Evolutionary conservation across 2,329 filamentous ascomycete species (phyloP).

Genomic region (Sordariomycetes sp.): DNA sequence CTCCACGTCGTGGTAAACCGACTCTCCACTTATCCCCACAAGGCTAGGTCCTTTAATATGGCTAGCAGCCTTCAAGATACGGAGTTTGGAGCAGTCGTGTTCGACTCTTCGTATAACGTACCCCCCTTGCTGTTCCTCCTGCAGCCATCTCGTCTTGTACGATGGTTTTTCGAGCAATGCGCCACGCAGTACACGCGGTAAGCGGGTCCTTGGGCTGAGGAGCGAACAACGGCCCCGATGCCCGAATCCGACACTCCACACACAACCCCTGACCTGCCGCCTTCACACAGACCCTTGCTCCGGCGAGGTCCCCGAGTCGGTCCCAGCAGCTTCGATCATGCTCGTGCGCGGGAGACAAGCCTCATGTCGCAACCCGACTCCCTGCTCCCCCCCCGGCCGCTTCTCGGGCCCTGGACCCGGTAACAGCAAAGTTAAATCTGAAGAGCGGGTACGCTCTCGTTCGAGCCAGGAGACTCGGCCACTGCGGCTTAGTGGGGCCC

Average conservation of each 20-base stretch:
- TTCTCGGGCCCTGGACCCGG: neutral
- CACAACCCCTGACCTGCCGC: neutral
- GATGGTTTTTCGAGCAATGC: neutral
- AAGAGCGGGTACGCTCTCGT: neutral
- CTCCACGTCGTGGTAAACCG: neutral
- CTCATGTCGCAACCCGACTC: conserved; percentile 1
- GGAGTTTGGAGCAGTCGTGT: neutral
- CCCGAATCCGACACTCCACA: neutral
- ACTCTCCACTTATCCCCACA: conserved; percentile 2
- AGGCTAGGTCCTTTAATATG: neutral
- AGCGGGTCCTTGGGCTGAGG: neutral
- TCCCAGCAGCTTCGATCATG: neutral
- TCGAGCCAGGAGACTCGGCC: neutral
- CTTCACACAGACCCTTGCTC: neutral
- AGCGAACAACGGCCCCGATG: neutral
- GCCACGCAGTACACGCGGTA: neutral
- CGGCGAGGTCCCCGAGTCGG: neutral
- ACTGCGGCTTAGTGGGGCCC: neutral
- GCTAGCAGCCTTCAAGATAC: neutral
- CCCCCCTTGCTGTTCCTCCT: neutral
- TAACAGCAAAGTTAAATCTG: neutral
- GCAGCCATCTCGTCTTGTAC: neutral
- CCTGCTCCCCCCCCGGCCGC: neutral
- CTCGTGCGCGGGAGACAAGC: conserved; percentile 1
- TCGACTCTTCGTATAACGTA: neutral